Base-by-base conservation (phyloP, 2,329 filamentous ascomycete genomes). In the Neocatenulostroma microsporum region DNA sequence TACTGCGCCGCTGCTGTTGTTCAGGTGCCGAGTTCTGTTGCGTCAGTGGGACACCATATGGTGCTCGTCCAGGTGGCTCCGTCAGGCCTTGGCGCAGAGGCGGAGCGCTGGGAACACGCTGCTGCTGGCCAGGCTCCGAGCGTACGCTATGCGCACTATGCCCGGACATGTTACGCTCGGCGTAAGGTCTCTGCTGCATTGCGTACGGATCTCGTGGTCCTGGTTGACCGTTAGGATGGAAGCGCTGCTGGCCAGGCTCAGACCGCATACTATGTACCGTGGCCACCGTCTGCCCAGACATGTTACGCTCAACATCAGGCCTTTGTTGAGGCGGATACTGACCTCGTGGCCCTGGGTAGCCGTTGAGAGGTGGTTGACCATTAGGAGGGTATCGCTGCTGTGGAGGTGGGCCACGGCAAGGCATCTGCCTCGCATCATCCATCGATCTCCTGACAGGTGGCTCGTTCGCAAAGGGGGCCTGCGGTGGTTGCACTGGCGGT, bases 1-100 rank as follows among this genome's bases (percentile, higher is more conserved):
- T 72, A 37, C 56, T 61, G 13, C 31, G 30, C 9, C 37, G 47
- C 15, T 42, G 31, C 14, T 34, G 34, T 17, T 40, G 40, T 7
- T 46, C 44, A 3, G 43, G 44, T 11, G 44, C 42, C 26, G 48
- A 50, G 10, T 46, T 46, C 27, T 46, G 52, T 40, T 54, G 49
- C 12, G 42, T 45, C 21, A 55, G 40, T 14, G 57, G 51, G 9
- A 45, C 44, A 3, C 47, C 56, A 29, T 29, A 40, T 10, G 26
- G 25, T 15, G 34, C 42, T 24, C 57, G 48, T n/a, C 56, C 50
- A 3, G 56, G 54, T 20, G 50, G 45, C 44, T 33, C 47, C 14
- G 29, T 40, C 32, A 34, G 41, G 21, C 36, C 42, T 36, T 42
- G 43, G 13, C 31, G 48, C 13, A 36, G 37, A 14, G 51, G 50